These are phyloP conservation scores for Microcyclospora pomicola DNA, from an alignment of 2,329 filamentous ascomycete species.

Conservation along the genomic window DNA sequence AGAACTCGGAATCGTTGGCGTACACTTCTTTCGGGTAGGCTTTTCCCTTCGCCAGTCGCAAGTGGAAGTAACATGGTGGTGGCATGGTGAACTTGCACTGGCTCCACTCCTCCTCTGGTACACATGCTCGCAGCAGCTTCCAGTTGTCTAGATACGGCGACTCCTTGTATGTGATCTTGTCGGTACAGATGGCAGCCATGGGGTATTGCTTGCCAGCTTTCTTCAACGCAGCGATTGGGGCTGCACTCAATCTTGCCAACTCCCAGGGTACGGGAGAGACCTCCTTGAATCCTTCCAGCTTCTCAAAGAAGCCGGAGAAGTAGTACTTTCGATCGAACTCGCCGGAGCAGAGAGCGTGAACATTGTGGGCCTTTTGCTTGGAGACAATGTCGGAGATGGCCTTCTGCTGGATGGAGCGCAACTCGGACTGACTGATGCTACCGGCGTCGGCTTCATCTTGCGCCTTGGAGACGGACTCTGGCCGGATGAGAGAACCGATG, in stretches of 20 bases:
- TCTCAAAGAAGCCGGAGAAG: slow-evolving; percentile 27
- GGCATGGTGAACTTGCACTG: slow-evolving; percentile 27
- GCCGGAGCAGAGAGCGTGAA: slow-evolving; percentile 53
- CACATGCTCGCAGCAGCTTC: slow-evolving; percentile 19
- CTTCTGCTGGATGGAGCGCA: slow-evolving; percentile 49
- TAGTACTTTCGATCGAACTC: slow-evolving; percentile 43
- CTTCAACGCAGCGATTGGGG: slow-evolving; percentile 25
- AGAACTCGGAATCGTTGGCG: slow-evolving; percentile 22
- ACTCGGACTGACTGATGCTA: slow-evolving; percentile 39
- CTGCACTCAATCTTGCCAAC: slow-evolving; percentile 21
- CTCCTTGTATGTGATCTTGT: slow-evolving; percentile 23
- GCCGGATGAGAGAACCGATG: slow-evolving; percentile 57
- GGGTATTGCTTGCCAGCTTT: slow-evolving; percentile 26
- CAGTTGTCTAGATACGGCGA: slow-evolving; percentile 25
- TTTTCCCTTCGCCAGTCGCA: slow-evolving; percentile 23
- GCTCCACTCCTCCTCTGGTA: slow-evolving; percentile 22
- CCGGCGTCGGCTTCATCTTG: slow-evolving; percentile 45
- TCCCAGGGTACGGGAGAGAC: slow-evolving; percentile 25
- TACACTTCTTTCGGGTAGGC: slow-evolving; percentile 23
- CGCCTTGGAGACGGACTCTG: slow-evolving; percentile 45
- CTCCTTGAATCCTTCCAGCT: slow-evolving; percentile 25
- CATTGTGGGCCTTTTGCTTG: slow-evolving; percentile 48
- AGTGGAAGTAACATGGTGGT: slow-evolving; percentile 25
- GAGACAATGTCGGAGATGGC: slow-evolving; percentile 52
- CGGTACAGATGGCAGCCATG: slow-evolving; percentile 24